Evolutionary conservation across 2,329 filamentous ascomycete genomes (phyloP).

Genomic region (Graphilbum sp.): DNA sequence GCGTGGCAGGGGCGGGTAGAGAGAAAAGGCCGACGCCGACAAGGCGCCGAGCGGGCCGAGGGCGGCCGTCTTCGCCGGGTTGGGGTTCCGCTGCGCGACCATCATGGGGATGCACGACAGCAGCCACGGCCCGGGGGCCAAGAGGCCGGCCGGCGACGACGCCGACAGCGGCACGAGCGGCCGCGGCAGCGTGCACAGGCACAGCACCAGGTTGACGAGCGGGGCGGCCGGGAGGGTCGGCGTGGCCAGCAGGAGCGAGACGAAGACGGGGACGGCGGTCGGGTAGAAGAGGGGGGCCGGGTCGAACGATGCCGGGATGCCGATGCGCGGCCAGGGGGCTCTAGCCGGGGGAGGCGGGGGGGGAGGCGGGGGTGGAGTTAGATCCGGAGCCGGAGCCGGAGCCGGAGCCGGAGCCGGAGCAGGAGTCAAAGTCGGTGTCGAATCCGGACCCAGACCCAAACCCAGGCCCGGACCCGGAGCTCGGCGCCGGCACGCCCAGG

Average conservation of each 20-base stretch:
- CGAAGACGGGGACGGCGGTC: slow-evolving; percentile 55
- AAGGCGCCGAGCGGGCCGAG: slow-evolving; percentile 1
- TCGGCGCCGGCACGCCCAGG: too few relatives aligned
- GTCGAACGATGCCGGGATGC: slow-evolving; percentile 69
- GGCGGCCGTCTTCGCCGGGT: slow-evolving; percentile 16
- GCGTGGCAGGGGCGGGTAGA: slow-evolving; percentile 4
- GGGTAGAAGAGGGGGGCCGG: slow-evolving; percentile 86
- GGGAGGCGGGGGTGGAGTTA: too few relatives aligned
- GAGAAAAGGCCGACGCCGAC: not conserved
- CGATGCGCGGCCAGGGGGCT: slow-evolving; percentile 18
- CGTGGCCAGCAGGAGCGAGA: slow-evolving; percentile 56
- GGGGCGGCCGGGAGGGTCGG: slow-evolving; percentile 37
- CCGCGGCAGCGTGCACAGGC: slow-evolving; percentile 60
- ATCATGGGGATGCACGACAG: slow-evolving; percentile 55
- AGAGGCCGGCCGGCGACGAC: slow-evolving; percentile 34
- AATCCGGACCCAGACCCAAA: too few relatives aligned
- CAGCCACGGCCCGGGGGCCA: slow-evolving; percentile 62
- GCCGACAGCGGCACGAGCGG: slow-evolving; percentile 51
- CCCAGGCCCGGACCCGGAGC: slow-evolving; percentile 19
- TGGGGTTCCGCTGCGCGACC: slow-evolving; percentile 19
- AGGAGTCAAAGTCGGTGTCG: too few relatives aligned
- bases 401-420: too few relatives aligned
- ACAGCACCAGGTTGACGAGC: slow-evolving; percentile 54
- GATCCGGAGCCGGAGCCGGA: too few relatives aligned
- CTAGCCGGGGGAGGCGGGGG: too few relatives aligned